phyloP scores from a whole-genome alignment of 495 filamentous ascomycete species.

The Hyaloscypha variabilis region DNA sequence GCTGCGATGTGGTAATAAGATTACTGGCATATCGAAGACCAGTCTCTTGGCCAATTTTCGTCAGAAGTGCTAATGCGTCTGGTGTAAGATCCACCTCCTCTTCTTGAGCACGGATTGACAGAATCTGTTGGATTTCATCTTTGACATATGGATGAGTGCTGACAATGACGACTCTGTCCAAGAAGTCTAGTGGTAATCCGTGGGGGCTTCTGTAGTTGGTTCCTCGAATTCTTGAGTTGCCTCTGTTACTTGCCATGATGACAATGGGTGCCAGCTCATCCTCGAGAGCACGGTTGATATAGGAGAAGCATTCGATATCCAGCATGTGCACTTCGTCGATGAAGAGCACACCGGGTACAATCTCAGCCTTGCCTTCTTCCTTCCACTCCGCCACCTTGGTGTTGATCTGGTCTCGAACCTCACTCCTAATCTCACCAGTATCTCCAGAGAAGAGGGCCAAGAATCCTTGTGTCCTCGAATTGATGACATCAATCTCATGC shows the following conservation, averaged over 20 bases:
- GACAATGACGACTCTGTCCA: constrained; percentile 95
- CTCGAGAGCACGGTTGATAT: constrained; percentile 95
- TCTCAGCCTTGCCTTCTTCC: constrained; percentile 97
- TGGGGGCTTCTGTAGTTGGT: constrained; percentile 92
- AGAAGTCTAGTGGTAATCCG: constrained; percentile 92
- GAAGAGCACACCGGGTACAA: constrained; percentile 96
- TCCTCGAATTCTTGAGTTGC: constrained; percentile 87
- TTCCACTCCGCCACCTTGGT: constrained; percentile 98
- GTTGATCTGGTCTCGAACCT: constrained; percentile 98
- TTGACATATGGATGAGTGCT: constrained; percentile 86
- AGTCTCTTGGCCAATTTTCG: constrained; percentile 93
- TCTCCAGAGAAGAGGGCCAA: constrained; percentile 95
- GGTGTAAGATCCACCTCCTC: constrained; percentile 91
- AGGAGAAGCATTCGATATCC: constrained; percentile 98
- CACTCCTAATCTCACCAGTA: constrained; percentile 96
- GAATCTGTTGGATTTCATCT: constrained; percentile 88
- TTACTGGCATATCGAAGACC: constrained; percentile 93
- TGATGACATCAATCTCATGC: constrained; percentile 99
- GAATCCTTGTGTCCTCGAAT: constrained; percentile 95
- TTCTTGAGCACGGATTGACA: constrained; percentile 88
- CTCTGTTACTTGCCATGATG: constrained; percentile 99
- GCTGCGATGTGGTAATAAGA: constrained; percentile 88
- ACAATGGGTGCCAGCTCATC: constrained; percentile 94
- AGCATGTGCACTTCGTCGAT: constrained; percentile 99
- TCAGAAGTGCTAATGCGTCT: constrained; percentile 87